Evolutionary conservation across 148 eudicot genomes (phyloP).

Genomic region (Rhododendron ferrugineum): DNA sequence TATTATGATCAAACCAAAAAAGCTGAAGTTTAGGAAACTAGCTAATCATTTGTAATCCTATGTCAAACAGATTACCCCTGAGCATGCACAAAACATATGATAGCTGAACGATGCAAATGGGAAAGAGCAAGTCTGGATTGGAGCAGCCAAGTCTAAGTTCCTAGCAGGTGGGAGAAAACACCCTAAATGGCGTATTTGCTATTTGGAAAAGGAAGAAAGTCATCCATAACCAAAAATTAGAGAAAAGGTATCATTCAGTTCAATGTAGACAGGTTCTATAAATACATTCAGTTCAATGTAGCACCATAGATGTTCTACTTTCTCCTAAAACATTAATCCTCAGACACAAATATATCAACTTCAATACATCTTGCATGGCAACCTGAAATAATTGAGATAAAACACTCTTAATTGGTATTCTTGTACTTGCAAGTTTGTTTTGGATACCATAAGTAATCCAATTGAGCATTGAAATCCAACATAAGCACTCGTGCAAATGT

Average conservation of each 20-base stretch:
- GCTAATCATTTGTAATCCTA: background rate
- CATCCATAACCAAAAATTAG: background rate
- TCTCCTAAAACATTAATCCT: background rate
- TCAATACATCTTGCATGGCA: background rate
- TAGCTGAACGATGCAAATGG: background rate
- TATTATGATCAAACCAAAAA: background rate
- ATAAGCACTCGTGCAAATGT: background rate
- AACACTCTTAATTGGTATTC: background rate
- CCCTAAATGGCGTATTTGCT: background rate
- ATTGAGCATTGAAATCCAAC: background rate
- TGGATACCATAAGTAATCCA: background rate
- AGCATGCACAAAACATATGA: background rate
- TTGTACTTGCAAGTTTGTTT: background rate
- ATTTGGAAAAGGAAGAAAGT: background rate
- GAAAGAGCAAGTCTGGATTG: background rate
- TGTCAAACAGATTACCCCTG: background rate
- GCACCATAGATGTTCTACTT: background rate
- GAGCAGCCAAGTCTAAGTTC: background rate
- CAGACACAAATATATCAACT: background rate
- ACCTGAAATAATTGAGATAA: background rate
- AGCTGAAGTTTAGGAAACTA: background rate
- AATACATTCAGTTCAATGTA: background rate
- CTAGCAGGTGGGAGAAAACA: background rate
- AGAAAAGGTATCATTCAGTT: background rate
- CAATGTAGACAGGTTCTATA: background rate